phyloP scores from a whole-genome alignment of 2,329 filamentous ascomycete genomes.

The Aspergillus floridensis region DNA sequence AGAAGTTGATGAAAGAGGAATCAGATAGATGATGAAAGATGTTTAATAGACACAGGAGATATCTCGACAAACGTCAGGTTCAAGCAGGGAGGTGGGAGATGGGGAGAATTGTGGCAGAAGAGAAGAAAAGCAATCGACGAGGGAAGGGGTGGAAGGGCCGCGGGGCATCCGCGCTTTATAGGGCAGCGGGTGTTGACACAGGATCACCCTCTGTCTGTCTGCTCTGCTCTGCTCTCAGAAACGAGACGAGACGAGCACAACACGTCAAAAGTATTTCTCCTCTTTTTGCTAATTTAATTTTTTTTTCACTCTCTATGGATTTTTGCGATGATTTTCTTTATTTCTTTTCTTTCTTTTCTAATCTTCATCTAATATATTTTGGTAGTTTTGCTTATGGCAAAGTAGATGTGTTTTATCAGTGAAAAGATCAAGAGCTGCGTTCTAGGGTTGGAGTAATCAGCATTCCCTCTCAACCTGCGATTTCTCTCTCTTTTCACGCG shows the following conservation, averaged over 20 bases:
- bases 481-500: conserved; percentile 14
- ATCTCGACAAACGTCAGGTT: conserved; percentile 3
- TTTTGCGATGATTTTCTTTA: conserved; percentile 2
- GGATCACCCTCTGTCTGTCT: conserved; percentile 31
- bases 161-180: conserved; percentile 46
- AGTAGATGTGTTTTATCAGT: conserved; percentile 4
- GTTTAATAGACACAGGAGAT: conserved; percentile 17
- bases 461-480: conserved; percentile 7
- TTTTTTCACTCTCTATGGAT: conserved; percentile 11
- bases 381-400: conserved; percentile 11
- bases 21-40: neutral
- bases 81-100: conserved; percentile 16
- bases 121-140: conserved; percentile 34
- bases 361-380: neutral
- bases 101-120: conserved; percentile 18
- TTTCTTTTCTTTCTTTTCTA: neutral
- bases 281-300: conserved; percentile 15
- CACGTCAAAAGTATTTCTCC: conserved; percentile 21
- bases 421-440: neutral
- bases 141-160: conserved; percentile 39
- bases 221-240: conserved; percentile 5
- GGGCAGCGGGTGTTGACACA: conserved; percentile 42
- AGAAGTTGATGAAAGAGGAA: conserved; percentile 14
- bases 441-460: conserved; percentile 2
- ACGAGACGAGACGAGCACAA: conserved; percentile 16